Conservation (phyloP, 345 rosid genomes). For the Triadica sebifera region DNA sequence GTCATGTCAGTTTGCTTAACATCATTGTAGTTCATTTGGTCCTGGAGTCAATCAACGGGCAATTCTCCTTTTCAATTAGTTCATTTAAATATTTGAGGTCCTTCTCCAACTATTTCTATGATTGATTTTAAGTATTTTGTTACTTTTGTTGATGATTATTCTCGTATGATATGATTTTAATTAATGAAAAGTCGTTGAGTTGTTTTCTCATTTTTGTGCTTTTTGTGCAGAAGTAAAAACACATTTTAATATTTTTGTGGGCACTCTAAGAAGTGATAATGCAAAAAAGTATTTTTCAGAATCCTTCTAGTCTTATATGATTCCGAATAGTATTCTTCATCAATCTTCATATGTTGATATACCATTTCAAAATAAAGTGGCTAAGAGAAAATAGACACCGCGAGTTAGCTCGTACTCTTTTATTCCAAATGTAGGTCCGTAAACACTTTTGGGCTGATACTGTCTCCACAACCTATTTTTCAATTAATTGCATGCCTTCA, state of each 20-base stretch:
- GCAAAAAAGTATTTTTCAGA: neutral
- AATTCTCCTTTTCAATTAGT: neutral
- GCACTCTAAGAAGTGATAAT: neutral
- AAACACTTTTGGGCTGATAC: neutral
- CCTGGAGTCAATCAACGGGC: neutral
- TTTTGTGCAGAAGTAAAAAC: neutral
- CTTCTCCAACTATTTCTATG: neutral
- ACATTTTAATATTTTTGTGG: neutral
- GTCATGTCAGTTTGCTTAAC: neutral
- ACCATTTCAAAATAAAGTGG: neutral
- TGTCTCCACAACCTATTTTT: neutral
- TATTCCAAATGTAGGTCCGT: neutral
- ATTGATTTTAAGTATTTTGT: neutral
- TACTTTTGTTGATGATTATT: too few relatives aligned
- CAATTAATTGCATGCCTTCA: neutral
- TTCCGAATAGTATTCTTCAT: neutral
- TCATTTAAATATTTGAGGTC: neutral
- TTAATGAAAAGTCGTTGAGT: too few relatives aligned
- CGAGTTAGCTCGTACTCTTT: neutral
- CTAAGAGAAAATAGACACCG: neutral
- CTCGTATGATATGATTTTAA: too few relatives aligned
- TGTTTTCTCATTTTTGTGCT: too few relatives aligned
- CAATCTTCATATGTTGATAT: too few relatives aligned
- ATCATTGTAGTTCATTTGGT: neutral
- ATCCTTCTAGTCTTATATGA: neutral